phyloP scores from a whole-genome alignment of 140 eudicot genomes.

The Flaveria floridana region DNA sequence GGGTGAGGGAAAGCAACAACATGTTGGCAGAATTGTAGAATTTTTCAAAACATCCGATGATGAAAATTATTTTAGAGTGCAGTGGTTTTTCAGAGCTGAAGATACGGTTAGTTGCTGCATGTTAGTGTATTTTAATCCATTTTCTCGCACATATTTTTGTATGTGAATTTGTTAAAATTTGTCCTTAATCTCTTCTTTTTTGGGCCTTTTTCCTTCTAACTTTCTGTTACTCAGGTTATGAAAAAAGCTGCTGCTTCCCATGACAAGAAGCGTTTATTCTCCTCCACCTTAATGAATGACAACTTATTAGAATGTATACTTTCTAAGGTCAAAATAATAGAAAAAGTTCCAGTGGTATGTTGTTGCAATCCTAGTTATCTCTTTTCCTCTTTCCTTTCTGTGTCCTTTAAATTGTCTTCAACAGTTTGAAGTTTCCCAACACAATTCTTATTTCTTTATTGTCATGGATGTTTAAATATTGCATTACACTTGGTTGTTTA shows the following conservation, averaged over 20 bases:
- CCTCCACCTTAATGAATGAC: slow-evolving; percentile 74
- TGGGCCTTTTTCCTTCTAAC: slow-evolving; percentile 6
- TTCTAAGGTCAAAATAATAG: slow-evolving; percentile 62
- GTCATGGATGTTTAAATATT: slow-evolving; percentile 13
- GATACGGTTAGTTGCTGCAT: slow-evolving; percentile 66
- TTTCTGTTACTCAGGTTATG: slow-evolving; percentile 58
- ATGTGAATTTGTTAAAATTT: slow-evolving; percentile 7
- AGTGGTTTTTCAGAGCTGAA: slow-evolving; percentile 89
- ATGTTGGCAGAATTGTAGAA: slow-evolving; percentile 79
- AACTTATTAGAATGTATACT: slow-evolving; percentile 75
- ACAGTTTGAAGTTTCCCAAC: slow-evolving; percentile 9
- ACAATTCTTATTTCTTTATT: slow-evolving; percentile 17
- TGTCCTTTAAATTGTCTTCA: neutral
- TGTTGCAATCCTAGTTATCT: slow-evolving; percentile 28
- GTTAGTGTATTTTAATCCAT: slow-evolving; percentile 13
- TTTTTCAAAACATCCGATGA: slow-evolving; percentile 73
- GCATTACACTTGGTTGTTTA: slow-evolving; percentile 8
- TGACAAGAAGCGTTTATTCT: slow-evolving; percentile 77
- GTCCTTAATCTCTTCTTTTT: neutral
- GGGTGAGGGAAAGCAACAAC: slow-evolving; percentile 75
- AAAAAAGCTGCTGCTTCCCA: slow-evolving; percentile 59
- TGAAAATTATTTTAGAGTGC: slow-evolving; percentile 81
- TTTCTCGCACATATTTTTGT: slow-evolving; percentile 11
- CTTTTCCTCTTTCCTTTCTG: neutral
- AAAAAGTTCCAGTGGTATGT: slow-evolving; percentile 58